phyloP scores from a whole-genome alignment of 2,329 filamentous ascomycete genomes.

The Penicillium sp. region DNA sequence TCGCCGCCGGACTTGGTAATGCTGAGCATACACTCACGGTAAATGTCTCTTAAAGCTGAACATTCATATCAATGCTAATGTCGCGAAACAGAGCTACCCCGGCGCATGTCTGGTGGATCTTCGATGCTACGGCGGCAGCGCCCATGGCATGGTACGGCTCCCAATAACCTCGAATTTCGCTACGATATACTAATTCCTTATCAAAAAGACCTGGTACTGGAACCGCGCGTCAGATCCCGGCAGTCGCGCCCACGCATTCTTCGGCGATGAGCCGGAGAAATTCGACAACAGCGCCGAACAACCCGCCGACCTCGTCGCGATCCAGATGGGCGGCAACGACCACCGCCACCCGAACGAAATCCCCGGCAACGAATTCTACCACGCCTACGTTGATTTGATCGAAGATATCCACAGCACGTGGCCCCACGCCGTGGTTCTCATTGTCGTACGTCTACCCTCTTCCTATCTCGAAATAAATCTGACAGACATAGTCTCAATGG shows the following conservation, averaged over 20 bases:
- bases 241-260: constrained; percentile 46
- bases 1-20: constrained; percentile 57
- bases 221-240: constrained; percentile 57
- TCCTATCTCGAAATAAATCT: not conserved
- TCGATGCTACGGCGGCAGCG: constrained; percentile 56
- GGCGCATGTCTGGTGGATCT: constrained; percentile 59
- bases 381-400: constrained; percentile 44
- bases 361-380: constrained; percentile 36
- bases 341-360: constrained; percentile 45
- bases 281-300: constrained; percentile 27
- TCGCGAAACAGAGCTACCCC: constrained; percentile 44
- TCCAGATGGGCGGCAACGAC: constrained; percentile 51
- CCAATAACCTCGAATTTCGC: not conserved
- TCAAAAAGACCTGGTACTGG: constrained; percentile 53
- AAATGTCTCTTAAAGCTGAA: not conserved
- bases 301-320: constrained; percentile 43
- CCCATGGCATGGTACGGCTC: constrained; percentile 44
- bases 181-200: constrained; percentile 2
- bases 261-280: constrained; percentile 35
- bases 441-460: constrained; percentile 30
- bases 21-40: constrained; percentile 58
- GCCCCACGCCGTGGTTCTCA: constrained; percentile 43
- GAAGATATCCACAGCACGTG: constrained; percentile 41
- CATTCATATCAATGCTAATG: not conserved
- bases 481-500: constrained; percentile 49